phyloP scores from a whole-genome alignment of 495 filamentous ascomycete species.

The Trichoderma virens region DNA sequence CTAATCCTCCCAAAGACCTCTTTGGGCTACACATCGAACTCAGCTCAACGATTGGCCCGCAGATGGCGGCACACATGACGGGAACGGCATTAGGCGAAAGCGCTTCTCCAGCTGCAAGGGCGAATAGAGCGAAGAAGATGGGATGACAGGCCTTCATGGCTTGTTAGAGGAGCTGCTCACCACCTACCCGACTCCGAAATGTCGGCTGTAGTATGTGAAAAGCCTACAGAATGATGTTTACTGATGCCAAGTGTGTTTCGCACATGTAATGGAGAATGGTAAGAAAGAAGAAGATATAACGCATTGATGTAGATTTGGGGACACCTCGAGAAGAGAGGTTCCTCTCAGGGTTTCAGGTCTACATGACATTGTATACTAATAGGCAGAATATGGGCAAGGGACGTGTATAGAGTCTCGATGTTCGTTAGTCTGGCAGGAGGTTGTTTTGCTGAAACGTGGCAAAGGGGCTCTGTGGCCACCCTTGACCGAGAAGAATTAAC shows the following conservation, averaged over 20 bases:
- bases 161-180: not conserved
- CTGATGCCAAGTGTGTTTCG: not conserved
- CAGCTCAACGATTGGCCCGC: not conserved
- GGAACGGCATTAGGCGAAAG: not conserved
- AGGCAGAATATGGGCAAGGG: not conserved
- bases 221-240: not conserved
- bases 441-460: not conserved
- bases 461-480: not conserved
- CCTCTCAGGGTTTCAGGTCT: not conserved
- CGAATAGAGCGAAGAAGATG: not conserved
- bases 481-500: not conserved
- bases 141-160: not conserved
- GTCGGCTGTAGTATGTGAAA: not conserved
- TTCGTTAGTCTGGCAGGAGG: not conserved
- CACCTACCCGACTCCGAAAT: not conserved
- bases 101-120: not conserved
- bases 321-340: not conserved
- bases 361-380: not conserved
- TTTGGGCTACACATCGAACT: constrained; percentile 3
- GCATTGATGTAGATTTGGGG: not conserved
- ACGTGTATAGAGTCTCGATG: not conserved
- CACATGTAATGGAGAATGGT: not conserved
- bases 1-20: not conserved
- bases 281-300: not conserved
- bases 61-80: not conserved